These are phyloP conservation scores for Climacium dendroides DNA, from an alignment of 225 moss, liverwort and hornwort species.

Conservation along the genomic window DNA sequence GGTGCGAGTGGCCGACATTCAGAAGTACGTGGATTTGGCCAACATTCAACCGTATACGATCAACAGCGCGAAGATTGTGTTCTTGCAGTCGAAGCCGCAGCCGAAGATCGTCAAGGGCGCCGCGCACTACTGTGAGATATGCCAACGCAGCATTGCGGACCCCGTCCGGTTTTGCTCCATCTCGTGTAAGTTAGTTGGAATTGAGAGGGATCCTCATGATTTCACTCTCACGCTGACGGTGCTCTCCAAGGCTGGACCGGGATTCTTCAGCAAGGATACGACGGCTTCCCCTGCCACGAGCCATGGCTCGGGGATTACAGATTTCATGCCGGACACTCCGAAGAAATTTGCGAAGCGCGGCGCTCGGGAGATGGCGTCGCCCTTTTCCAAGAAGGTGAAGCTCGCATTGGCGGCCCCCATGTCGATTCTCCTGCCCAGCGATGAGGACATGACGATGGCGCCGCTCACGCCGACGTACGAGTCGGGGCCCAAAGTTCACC, in stretches of 20 bases:
- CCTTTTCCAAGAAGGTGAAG: slow-evolving; percentile 12
- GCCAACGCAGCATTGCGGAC: slow-evolving; percentile 45
- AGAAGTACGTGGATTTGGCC: slow-evolving; percentile 16
- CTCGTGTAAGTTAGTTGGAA: slow-evolving; percentile 29
- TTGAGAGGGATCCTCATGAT: slow-evolving; percentile 30
- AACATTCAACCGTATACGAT: slow-evolving; percentile 48
- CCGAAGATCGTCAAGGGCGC: slow-evolving; percentile 33
- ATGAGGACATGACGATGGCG: slow-evolving; percentile 14
- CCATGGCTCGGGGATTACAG: slow-evolving; percentile 19
- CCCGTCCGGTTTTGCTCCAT: slow-evolving; percentile 44
- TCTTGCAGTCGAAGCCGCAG: slow-evolving; percentile 39
- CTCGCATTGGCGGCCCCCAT: neutral
- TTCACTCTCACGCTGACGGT: slow-evolving; percentile 24
- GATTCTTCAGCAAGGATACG: slow-evolving; percentile 12
- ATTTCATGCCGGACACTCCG: slow-evolving; percentile 32
- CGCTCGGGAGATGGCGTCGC: neutral
- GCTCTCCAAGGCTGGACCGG: slow-evolving; percentile 16
- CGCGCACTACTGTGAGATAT: slow-evolving; percentile 40
- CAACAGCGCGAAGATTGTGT: slow-evolving; percentile 51
- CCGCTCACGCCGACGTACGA: slow-evolving; percentile 19
- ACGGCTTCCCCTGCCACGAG: slow-evolving; percentile 12
- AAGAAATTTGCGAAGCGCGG: slow-evolving; percentile 20
- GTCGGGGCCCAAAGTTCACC: slow-evolving; percentile 22
- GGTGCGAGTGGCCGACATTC: slow-evolving; percentile 42
- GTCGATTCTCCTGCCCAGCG: neutral